These are phyloP conservation scores for Carallia pectinifolia DNA, from an alignment of 345 rosid species.

Conservation along the genomic window DNA sequence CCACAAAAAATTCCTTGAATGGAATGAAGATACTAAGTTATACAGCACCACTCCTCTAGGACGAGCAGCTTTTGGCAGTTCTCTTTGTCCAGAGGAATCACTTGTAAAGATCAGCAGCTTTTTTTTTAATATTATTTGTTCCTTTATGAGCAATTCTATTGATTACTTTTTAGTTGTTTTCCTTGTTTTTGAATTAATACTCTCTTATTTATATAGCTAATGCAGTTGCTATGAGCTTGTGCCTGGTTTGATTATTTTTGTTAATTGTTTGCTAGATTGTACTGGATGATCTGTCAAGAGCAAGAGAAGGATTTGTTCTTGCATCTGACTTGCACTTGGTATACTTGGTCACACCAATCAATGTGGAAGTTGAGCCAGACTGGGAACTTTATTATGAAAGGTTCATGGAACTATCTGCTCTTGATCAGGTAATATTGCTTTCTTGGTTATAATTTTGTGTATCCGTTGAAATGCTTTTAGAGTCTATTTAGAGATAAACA, in stretches of 20 bases:
- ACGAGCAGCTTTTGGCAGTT: slow-evolving; percentile 96
- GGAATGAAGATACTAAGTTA: slow-evolving; percentile 92
- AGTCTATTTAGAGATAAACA: not conserved
- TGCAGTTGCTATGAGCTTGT: not conserved
- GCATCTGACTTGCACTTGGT: slow-evolving; percentile 97
- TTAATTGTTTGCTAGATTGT: slow-evolving; percentile 61
- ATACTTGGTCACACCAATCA: slow-evolving; percentile 85
- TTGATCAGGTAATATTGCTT: slow-evolving; percentile 68
- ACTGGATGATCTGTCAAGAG: slow-evolving; percentile 92
- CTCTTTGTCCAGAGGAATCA: slow-evolving; percentile 97
- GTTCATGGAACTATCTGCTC: slow-evolving; percentile 80
- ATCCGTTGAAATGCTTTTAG: not conserved
- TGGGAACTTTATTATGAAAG: slow-evolving; percentile 92
- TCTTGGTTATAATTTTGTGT: not conserved
- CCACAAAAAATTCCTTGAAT: slow-evolving; percentile 81
- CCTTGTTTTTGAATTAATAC: not conserved
- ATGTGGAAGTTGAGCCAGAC: slow-evolving; percentile 91
- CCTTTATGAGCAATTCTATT: slow-evolving; percentile 7
- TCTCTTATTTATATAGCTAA: slow-evolving; percentile 7
- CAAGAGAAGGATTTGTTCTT: slow-evolving; percentile 95
- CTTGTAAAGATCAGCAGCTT: slow-evolving; percentile 50
- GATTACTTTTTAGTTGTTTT: not conserved
- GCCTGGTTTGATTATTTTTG: slow-evolving; percentile 11
- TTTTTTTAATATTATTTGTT: slow-evolving; percentile 13
- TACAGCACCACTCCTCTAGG: slow-evolving; percentile 89